phyloP scores from a whole-genome alignment of 75 land plant genomes.

The Selaginella moellendorffii region DNA sequence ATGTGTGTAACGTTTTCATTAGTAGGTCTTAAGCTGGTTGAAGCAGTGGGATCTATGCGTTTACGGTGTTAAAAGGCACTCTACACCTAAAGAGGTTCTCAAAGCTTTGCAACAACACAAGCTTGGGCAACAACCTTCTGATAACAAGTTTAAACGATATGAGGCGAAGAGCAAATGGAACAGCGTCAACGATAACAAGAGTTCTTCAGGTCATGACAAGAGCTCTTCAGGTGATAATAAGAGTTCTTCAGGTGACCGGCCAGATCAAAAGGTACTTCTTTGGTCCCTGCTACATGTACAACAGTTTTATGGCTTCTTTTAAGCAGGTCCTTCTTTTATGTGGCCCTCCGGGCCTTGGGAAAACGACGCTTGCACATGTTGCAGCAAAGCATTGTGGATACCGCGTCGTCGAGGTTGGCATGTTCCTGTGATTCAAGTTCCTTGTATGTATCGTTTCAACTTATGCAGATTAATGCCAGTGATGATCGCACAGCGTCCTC shows the following conservation, averaged over 20 bases:
- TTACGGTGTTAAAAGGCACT: slow-evolving; percentile 64
- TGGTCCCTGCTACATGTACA: background rate
- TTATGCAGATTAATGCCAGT: slow-evolving; percentile 87
- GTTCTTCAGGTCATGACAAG: no score
- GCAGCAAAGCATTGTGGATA: slow-evolving; percentile 99
- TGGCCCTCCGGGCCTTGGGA: slow-evolving; percentile 98
- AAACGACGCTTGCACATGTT: slow-evolving; percentile 98
- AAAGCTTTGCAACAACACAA: slow-evolving; percentile 56
- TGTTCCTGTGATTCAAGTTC: background rate
- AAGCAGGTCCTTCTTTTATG: slow-evolving; percentile 84
- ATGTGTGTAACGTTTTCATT: background rate
- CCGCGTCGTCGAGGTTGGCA: slow-evolving; percentile 75
- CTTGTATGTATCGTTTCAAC: background rate
- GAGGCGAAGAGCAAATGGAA: no score
- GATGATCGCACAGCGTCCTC: slow-evolving; percentile 86
- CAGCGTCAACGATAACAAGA: no score
- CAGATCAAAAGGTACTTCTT: slow-evolving; percentile 59
- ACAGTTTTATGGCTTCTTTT: background rate
- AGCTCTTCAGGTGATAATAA: background rate
- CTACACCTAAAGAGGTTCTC: slow-evolving; percentile 66
- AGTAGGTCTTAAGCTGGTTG: slow-evolving; percentile 88
- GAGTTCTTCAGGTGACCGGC: slow-evolving; percentile 25
- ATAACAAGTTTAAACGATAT: no score
- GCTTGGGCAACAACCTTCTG: slow-evolving; percentile 10
- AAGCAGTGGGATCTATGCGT: slow-evolving; percentile 95